Evolutionary conservation across 208 protist genomes (phyloP).

Genomic region (Trypanosoma caninum): DNA sequence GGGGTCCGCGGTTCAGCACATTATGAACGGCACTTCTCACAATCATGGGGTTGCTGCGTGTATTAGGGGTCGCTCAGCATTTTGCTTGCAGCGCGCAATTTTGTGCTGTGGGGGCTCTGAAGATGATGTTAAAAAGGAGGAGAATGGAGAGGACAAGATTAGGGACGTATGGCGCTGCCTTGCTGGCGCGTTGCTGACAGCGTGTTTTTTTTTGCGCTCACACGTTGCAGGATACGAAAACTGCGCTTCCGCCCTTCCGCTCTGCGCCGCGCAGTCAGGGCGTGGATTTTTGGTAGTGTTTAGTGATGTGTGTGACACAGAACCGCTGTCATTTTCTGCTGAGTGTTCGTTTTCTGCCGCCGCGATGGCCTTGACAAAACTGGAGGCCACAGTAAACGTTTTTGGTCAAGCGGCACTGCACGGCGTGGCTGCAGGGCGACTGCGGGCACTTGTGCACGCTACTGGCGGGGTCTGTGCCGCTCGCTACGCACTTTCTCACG

Average conservation of each 20-base stretch:
- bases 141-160: background rate
- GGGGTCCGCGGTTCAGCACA: background rate
- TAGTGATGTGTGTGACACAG: conserved; percentile 32
- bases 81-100: conserved; percentile 19
- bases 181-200: conserved; percentile 56
- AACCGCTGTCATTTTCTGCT: conserved; percentile 34
- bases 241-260: background rate
- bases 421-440: background rate
- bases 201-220: conserved; percentile 45
- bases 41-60: background rate
- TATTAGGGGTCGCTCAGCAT: conserved; percentile 14
- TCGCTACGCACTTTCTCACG: conserved; percentile 11
- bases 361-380: conserved; percentile 30
- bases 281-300: conserved; percentile 46
- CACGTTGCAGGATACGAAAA: conserved; percentile 17
- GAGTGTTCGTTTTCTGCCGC: conserved; percentile 70
- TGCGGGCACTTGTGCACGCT: conserved; percentile 16
- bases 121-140: background rate
- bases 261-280: background rate
- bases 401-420: conserved; percentile 36
- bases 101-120: background rate
- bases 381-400: conserved; percentile 35
- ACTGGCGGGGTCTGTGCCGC: conserved; percentile 20
- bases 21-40: background rate
- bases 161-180: conserved; percentile 51